Evolutionary conservation across 2,329 filamentous ascomycete genomes (phyloP).

Genomic region (Elsinoe perseae): DNA sequence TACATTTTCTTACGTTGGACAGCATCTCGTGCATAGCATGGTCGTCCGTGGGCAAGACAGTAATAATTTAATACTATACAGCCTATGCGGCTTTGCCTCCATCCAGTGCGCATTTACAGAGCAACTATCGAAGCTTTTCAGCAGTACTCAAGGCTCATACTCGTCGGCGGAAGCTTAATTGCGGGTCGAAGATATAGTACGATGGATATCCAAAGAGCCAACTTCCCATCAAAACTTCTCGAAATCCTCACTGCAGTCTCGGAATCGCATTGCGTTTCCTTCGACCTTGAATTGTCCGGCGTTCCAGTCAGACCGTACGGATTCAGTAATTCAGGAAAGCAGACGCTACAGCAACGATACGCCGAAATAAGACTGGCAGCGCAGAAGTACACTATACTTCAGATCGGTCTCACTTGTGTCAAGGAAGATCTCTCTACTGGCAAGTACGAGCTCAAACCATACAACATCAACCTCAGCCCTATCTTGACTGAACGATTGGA

Average conservation of each 20-base stretch:
- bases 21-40: not conserved
- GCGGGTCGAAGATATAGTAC: slow-evolving; percentile 15
- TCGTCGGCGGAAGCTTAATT: not conserved
- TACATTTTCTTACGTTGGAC: too few species aligned
- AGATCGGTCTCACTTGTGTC: slow-evolving; percentile 60
- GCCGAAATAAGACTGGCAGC: slow-evolving; percentile 53
- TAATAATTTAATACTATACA: not conserved
- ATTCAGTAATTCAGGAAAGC: slow-evolving; percentile 35
- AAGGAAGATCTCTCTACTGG: slow-evolving; percentile 47
- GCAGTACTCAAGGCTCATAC: not conserved
- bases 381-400: slow-evolving; percentile 56
- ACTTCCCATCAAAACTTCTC: slow-evolving; percentile 46
- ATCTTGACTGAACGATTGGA: slow-evolving; percentile 45
- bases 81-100: not conserved
- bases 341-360: slow-evolving; percentile 54
- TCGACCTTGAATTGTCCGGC: slow-evolving; percentile 61
- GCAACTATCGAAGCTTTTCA: not conserved
- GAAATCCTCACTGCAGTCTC: slow-evolving; percentile 52
- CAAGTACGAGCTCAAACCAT: slow-evolving; percentile 53
- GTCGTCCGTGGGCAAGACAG: not conserved
- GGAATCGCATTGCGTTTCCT: slow-evolving; percentile 52
- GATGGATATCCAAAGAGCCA: slow-evolving; percentile 51
- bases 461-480: slow-evolving; percentile 57
- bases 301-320: slow-evolving; percentile 42
- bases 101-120: not conserved